These are phyloP conservation scores for Aspergillus felis DNA, from an alignment of 2,329 filamentous ascomycete genomes.

Conservation along the genomic window DNA sequence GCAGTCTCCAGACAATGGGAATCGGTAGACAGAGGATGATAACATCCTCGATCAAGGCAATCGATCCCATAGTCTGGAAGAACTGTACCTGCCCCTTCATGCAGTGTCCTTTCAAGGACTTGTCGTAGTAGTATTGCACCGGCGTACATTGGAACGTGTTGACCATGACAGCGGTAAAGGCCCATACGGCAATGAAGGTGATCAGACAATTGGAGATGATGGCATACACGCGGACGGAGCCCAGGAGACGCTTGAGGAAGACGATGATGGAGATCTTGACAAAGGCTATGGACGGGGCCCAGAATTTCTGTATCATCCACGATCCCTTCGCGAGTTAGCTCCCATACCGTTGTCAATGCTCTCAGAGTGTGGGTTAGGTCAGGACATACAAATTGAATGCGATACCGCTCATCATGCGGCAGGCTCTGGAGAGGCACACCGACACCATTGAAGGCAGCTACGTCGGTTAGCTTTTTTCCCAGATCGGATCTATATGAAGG, in stretches of 20 bases:
- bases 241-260: slow-evolving; percentile 9
- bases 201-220: slow-evolving; percentile 5
- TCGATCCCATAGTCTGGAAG: slow-evolving; percentile 9
- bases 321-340: slow-evolving; percentile 1
- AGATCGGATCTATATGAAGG: not conserved
- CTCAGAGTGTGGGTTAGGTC: not conserved
- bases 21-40: slow-evolving; percentile 7
- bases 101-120: slow-evolving; percentile 7
- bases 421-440: slow-evolving; percentile 1
- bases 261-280: slow-evolving; percentile 12
- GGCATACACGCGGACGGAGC: slow-evolving; percentile 1
- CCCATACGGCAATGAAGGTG: slow-evolving; percentile 10
- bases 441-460: slow-evolving; percentile 12
- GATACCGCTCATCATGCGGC: slow-evolving; percentile 4
- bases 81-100: slow-evolving; percentile 7
- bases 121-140: slow-evolving; percentile 11
- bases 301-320: slow-evolving; percentile 14
- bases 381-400: slow-evolving; percentile 7
- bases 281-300: slow-evolving; percentile 9
- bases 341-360: no score
- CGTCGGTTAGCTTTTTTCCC: not conserved
- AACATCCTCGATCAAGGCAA: slow-evolving; percentile 11
- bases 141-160: slow-evolving; percentile 12
- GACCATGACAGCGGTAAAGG: slow-evolving; percentile 5
- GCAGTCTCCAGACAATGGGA: slow-evolving; percentile 7